phyloP scores from a whole-genome alignment of 208 protist species.

The Leishmania arabica region DNA sequence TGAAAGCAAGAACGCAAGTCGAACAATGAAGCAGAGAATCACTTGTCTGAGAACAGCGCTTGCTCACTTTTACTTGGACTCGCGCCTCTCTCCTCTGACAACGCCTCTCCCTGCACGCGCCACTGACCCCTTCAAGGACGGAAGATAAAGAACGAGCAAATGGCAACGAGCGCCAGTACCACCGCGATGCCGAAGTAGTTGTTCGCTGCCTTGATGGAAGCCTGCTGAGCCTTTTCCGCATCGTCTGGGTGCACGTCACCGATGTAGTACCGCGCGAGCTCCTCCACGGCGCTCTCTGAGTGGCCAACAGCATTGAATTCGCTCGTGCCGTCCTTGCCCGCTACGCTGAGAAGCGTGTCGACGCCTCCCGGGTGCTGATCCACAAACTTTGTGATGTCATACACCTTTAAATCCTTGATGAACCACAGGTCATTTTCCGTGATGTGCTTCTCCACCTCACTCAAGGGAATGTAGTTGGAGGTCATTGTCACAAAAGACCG shows the following conservation, averaged over 20 bases:
- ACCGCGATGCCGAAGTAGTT: conserved; percentile 49
- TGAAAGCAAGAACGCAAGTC: not conserved
- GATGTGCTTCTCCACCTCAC: conserved; percentile 70
- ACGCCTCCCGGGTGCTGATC: conserved; percentile 90
- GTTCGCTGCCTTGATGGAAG: conserved; percentile 27
- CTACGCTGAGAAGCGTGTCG: conserved; percentile 82
- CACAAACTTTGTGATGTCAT: conserved; percentile 85
- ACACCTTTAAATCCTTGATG: conserved; percentile 86
- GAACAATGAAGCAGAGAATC: not conserved
- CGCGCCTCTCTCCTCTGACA: not conserved
- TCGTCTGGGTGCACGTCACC: conserved; percentile 76
- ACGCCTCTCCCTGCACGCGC: not conserved
- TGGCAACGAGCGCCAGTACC: conserved; percentile 41
- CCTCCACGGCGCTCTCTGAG: conserved; percentile 62
- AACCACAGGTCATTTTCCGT: conserved; percentile 82
- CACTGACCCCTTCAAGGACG: conserved; percentile 22
- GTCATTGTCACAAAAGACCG: not conserved
- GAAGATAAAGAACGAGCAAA: conserved; percentile 65
- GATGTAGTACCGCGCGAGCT: conserved; percentile 79
- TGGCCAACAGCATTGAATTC: conserved; percentile 88
- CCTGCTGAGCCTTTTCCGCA: conserved; percentile 32
- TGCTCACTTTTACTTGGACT: not conserved
- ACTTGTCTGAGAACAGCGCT: not conserved
- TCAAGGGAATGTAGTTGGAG: conserved; percentile 46
- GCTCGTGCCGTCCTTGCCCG: conserved; percentile 79